Base-by-base conservation (phyloP, 2,329 filamentous ascomycete species). In the Aspergillaceae sp. region DNA sequence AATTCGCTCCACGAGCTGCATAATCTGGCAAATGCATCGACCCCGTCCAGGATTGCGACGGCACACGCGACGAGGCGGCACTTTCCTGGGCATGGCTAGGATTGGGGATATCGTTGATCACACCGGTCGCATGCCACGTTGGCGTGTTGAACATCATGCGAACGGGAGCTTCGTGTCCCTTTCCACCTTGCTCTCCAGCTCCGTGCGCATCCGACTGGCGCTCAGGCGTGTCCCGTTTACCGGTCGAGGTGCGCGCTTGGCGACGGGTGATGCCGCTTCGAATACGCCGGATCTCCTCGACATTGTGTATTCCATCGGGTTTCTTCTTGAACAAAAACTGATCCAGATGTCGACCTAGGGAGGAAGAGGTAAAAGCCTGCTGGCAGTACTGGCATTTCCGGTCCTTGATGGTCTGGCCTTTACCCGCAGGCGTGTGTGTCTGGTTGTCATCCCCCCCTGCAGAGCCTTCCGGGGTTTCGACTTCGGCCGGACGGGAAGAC, bases 311-410 rank as follows among this genome's bases (percentile, higher is more conserved):
- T 42, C 90, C 90, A 68, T 97, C 91, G 1, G 91, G 88, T 65
- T 96, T 96, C 71, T 89, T 94, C 48, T 89, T 84, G 62, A 89
- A 90, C 59, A 96, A 90, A 66, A 94, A 96, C 35, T 95, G 79
- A 65, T 97, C 91, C 55, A 96, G 82, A 68, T 97, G 91, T 40
- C 91, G 84, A 42, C 91, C 91, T 44, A 97, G 80, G 2, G 88
- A 94, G 10, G 89, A 95, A 1, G 90, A 96, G 10, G 91, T 96
- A 63, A 96, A 97, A 5, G 84, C 77, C 66, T 95, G 88, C 41
- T 82, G 77, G 66, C 91, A 97, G 71, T 87, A 97, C 33, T 84
- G 86, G 65, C 91, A 96, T 53, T 76, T 83, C 62, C 87, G 88
- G 71, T 97, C 90, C 68, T 97, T 97, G 48, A 77, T 68, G 10